Conservation (phyloP, 768 basidiomycete species). For the Astraeus odoratus region DNA sequence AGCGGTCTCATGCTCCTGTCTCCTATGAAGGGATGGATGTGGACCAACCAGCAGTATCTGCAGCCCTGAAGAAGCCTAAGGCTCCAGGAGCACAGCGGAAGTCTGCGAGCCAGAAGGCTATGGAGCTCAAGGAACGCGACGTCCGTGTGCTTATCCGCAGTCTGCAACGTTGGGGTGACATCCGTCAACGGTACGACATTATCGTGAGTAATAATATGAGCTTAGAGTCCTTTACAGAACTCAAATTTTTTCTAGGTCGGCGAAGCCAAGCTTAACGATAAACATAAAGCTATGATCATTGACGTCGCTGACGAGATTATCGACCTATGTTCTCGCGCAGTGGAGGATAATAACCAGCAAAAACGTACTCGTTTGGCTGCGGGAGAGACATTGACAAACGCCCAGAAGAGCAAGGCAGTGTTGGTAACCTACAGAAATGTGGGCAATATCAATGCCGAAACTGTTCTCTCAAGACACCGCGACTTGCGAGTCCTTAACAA, state of each 20-base stretch:
- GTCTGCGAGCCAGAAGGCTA: slow-evolving; percentile 86
- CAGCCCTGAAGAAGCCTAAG: slow-evolving; percentile 71
- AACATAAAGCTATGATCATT: slow-evolving; percentile 88
- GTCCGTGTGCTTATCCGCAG: slow-evolving; percentile 92
- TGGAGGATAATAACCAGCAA: slow-evolving; percentile 77
- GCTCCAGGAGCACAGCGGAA: slow-evolving; percentile 70
- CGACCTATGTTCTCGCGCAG: slow-evolving; percentile 72
- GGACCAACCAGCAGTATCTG: slow-evolving; percentile 56
- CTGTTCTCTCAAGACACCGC: slow-evolving; percentile 81
- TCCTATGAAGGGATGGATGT: slow-evolving; percentile 95
- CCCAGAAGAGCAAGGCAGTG: slow-evolving; percentile 96
- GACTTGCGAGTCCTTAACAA: slow-evolving; percentile 86
- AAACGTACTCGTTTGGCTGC: slow-evolving; percentile 69
- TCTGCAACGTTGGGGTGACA: slow-evolving; percentile 96
- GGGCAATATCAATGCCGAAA: slow-evolving; percentile 95
- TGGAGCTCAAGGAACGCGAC: slow-evolving; percentile 97
- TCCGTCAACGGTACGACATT: slow-evolving; percentile 86
- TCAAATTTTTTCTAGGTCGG: slow-evolving; percentile 48
- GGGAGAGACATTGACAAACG: slow-evolving; percentile 86
- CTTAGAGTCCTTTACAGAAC: neutral
- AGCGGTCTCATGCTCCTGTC: slow-evolving; percentile 79
- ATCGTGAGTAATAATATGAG: slow-evolving; percentile 62
- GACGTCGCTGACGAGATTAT: slow-evolving; percentile 93
- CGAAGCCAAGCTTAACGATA: slow-evolving; percentile 87
- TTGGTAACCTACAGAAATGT: slow-evolving; percentile 87